Conservation (phyloP, 1,284 basidiomycete species). For the Cryptococcus amylolentus region DNA sequence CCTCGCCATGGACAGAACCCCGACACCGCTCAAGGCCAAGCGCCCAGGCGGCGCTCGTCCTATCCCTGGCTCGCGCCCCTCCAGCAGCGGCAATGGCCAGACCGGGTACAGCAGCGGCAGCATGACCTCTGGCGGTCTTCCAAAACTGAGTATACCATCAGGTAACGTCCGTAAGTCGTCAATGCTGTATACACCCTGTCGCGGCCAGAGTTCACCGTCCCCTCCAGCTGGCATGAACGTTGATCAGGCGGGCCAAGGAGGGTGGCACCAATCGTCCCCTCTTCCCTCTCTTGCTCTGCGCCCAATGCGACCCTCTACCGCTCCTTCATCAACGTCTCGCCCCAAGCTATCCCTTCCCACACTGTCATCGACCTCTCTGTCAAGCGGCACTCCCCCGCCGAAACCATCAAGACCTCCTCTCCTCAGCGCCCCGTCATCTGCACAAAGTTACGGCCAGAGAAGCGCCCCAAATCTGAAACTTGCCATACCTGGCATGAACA, state of each 20-base stretch:
- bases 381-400: neutral
- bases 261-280: conserved; percentile 38
- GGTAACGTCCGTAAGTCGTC: conserved; percentile 49
- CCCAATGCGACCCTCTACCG: conserved; percentile 15
- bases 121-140: conserved; percentile 1
- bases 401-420: conserved; percentile 16
- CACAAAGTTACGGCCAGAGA: conserved; percentile 7
- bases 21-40: neutral
- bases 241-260: conserved; percentile 42
- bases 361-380: conserved; percentile 16
- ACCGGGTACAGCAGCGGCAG: neutral
- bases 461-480: conserved; percentile 35
- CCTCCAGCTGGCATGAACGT: conserved; percentile 44
- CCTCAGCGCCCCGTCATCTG: conserved; percentile 20
- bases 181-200: neutral
- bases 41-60: conserved; percentile 31
- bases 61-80: conserved; percentile 11
- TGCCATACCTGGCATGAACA: conserved; percentile 30
- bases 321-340: conserved; percentile 23
- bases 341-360: conserved; percentile 35
- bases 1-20: neutral
- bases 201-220: neutral
- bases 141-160: conserved; percentile 39
- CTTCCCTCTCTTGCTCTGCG: conserved; percentile 33
- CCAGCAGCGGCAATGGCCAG: conserved; percentile 4